A percentile compares a stretch with the other conserved stretches of the same genome.
Evolutionary conservation across 202 grass and related monocot species (phyloP).

Genomic region (Panicum hallii): DNA sequence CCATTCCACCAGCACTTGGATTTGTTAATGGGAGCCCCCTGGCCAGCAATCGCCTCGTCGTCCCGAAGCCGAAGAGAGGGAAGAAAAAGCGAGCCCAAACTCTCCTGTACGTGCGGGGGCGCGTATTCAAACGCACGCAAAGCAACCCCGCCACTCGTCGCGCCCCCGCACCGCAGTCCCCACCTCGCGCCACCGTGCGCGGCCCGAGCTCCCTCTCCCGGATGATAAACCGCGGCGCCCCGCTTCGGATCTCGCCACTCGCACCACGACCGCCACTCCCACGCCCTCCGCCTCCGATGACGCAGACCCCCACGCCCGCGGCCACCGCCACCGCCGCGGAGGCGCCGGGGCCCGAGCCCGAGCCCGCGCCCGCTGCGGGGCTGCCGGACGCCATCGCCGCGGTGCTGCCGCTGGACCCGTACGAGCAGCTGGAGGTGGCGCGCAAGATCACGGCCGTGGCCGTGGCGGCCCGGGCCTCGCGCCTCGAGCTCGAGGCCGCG

Average conservation of each 20-base stretch:
- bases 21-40: not conserved
- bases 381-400: conserved; percentile 79
- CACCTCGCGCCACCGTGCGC: conserved; percentile 18
- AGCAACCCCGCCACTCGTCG: conserved; percentile 37
- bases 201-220: not conserved
- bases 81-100: not conserved
- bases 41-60: not conserved
- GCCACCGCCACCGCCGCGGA: not conserved
- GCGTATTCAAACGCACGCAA: conserved; percentile 38
- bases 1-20: not conserved
- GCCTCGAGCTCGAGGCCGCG: conserved; percentile 71
- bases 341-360: not conserved
- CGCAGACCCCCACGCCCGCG: conserved; percentile 39
- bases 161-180: not conserved
- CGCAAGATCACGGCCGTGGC: conserved; percentile 85
- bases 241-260: conserved; percentile 57
- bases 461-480: conserved; percentile 69
- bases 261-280: not conserved
- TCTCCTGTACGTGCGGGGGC: conserved; percentile 3
- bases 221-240: conserved; percentile 37
- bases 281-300: conserved; percentile 39
- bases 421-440: conserved; percentile 93
- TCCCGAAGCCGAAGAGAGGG: not conserved
- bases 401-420: conserved; percentile 83
- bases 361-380: conserved; percentile 43